Evolutionary conservation across 2,329 filamentous ascomycete genomes (phyloP).

Genomic region (Scedosporium minutisporum): DNA sequence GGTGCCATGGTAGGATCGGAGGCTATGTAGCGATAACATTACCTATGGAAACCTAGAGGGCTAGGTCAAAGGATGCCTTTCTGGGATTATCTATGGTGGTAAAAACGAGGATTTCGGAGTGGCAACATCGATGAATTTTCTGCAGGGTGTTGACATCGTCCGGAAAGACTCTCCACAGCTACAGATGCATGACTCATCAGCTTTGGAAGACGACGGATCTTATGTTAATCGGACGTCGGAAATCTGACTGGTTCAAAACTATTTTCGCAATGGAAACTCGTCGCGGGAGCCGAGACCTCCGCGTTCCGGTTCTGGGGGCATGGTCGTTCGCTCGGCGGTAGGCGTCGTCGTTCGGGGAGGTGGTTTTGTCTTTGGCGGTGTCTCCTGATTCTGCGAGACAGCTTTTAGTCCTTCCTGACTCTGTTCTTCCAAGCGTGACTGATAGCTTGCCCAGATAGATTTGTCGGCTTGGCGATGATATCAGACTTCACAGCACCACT

Average conservation of each 20-base stretch:
- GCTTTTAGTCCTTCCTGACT: not conserved
- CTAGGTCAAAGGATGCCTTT: conserved; percentile 14
- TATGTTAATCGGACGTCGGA: conserved; percentile 9
- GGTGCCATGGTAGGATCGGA: not conserved
- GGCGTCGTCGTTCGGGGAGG: not conserved
- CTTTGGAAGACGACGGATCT: conserved; percentile 17
- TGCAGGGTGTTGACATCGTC: conserved; percentile 17
- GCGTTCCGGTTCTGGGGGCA: not conserved
- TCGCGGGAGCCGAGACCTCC: not conserved
- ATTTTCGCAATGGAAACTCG: not conserved
- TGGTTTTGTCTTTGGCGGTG: not conserved
- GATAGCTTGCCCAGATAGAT: not conserved
- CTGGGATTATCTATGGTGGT: conserved; percentile 20
- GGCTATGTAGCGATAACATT: not conserved
- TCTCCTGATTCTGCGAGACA: not conserved
- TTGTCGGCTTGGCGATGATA: not conserved
- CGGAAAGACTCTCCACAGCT: conserved; percentile 20
- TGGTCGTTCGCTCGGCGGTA: not conserved
- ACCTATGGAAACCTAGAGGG: not conserved
- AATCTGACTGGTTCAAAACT: conserved; percentile 6
- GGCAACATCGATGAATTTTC: no score
- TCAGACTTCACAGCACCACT: not conserved
- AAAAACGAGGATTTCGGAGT: conserved; percentile 10
- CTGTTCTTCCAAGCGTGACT: not conserved
- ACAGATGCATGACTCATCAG: conserved; percentile 13